A percentile compares a stretch with the other conserved stretches of the same genome.
phyloP scores from a whole-genome alignment of 345 rosid genomes.

The Syzygium aromaticum region DNA sequence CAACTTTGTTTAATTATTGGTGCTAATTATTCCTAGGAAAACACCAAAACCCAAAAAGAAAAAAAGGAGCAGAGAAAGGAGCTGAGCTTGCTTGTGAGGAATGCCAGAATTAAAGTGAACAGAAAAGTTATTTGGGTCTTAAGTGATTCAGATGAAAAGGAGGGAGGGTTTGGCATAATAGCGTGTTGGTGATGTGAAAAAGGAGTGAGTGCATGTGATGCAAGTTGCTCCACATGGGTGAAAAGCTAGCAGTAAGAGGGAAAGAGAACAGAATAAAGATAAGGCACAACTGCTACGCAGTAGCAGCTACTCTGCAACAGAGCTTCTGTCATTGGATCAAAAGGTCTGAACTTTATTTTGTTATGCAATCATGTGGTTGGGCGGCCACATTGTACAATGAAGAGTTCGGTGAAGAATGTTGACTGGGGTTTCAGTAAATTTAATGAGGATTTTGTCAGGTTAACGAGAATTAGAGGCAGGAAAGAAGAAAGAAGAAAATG shows the following conservation, averaged over 20 bases:
- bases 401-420: background rate
- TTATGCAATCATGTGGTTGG: background rate
- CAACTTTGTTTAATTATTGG: background rate
- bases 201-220: constrained; percentile 7
- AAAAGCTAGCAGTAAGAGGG: constrained; percentile 2
- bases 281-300: background rate
- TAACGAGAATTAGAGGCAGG: background rate
- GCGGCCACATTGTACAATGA: background rate
- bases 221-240: constrained; percentile 2
- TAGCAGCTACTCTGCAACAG: background rate
- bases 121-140: background rate
- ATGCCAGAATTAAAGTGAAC: background rate
- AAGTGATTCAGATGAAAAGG: background rate
- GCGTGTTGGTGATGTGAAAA: background rate
- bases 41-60: background rate
- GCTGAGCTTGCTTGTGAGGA: background rate
- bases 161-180: background rate
- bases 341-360: background rate
- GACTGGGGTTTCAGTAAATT: background rate
- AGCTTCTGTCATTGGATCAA: background rate
- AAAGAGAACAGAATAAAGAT: background rate
- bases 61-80: background rate
- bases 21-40: background rate
- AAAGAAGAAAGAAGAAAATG: background rate
- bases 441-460: background rate